These are phyloP conservation scores for Lachnellula occidentalis DNA, from an alignment of 2,329 filamentous ascomycete species.

Conservation along the genomic window DNA sequence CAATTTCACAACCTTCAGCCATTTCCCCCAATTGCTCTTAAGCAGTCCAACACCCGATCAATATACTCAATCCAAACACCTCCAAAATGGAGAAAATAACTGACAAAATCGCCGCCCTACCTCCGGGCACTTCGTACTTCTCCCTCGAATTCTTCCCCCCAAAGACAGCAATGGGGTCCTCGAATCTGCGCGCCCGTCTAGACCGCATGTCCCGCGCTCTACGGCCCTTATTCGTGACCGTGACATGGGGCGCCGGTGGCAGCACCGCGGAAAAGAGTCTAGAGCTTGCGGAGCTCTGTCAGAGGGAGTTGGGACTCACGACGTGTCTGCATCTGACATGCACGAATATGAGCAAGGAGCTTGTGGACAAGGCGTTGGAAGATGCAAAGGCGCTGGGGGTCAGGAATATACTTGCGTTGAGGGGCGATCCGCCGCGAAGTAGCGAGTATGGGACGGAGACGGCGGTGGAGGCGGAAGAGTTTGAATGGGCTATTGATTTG, in stretches of 20 bases:
- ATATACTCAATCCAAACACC: background rate
- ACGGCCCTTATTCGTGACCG: constrained; percentile 88
- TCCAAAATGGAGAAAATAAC: constrained; percentile 67
- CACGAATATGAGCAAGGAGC: constrained; percentile 86
- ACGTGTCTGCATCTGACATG: constrained; percentile 96
- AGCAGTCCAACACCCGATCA: background rate
- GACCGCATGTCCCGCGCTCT: constrained; percentile 92
- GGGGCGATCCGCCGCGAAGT: constrained; percentile 84
- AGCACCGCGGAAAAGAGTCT: constrained; percentile 87
- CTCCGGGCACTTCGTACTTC: constrained; percentile 77
- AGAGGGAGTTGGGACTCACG: constrained; percentile 84
- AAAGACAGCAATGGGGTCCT: constrained; percentile 92
- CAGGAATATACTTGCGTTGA: constrained; percentile 84
- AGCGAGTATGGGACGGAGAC: constrained; percentile 74
- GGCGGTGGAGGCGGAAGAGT: constrained; percentile 60
- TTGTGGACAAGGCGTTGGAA: constrained; percentile 85
- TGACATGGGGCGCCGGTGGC: constrained; percentile 96
- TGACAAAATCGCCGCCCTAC: constrained; percentile 88
- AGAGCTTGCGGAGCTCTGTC: constrained; percentile 90
- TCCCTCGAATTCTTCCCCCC: constrained; percentile 99
- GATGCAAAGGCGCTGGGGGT: constrained; percentile 88
- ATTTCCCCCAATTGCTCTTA: background rate
- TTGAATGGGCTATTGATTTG: constrained; percentile 82
- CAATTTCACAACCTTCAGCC: too few relatives aligned
- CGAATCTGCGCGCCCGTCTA: constrained; percentile 86